Conservation (phyloP, 129 eudicot genomes). For the Pseudognaphalium luteoalbum region DNA sequence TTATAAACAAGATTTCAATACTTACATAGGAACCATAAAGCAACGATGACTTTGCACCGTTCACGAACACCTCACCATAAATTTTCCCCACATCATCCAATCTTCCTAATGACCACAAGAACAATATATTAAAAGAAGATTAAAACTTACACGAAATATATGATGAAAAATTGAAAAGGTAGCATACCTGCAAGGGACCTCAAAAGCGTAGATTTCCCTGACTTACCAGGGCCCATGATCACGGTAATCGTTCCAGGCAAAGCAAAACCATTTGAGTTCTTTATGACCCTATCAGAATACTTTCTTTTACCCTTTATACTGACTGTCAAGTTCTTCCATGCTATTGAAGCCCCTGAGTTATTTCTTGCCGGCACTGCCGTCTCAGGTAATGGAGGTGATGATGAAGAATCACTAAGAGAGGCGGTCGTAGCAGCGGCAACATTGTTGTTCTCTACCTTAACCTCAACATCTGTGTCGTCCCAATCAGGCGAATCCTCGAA, state of each 20-base stretch:
- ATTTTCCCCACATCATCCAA: slow-evolving; percentile 73
- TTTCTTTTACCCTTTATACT: slow-evolving; percentile 81
- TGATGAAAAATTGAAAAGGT: background rate
- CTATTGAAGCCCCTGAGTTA: slow-evolving; percentile 70
- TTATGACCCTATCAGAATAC: slow-evolving; percentile 80
- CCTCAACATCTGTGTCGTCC: slow-evolving; percentile 77
- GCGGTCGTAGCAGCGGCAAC: slow-evolving; percentile 54
- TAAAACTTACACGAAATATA: background rate
- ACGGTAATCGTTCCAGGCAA: slow-evolving; percentile 93
- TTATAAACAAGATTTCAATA: background rate
- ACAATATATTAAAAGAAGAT: slow-evolving; percentile 21
- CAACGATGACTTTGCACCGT: slow-evolving; percentile 61
- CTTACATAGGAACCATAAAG: slow-evolving; percentile 90
- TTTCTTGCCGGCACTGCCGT: slow-evolving; percentile 57
- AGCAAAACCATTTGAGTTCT: slow-evolving; percentile 82
- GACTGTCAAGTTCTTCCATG: slow-evolving; percentile 82
- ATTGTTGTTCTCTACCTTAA: slow-evolving; percentile 49
- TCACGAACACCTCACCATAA: slow-evolving; percentile 80
- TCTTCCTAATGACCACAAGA: slow-evolving; percentile 60
- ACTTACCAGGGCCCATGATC: slow-evolving; percentile 93
- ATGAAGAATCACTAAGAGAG: slow-evolving; percentile 69
- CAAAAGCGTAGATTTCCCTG: slow-evolving; percentile 85
- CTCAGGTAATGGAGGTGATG: slow-evolving; percentile 64
- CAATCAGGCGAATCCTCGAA: slow-evolving; percentile 91
- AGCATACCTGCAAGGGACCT: slow-evolving; percentile 82